Evolutionary conservation across 192 early-diverging fungal species (phyloP).

Genomic region (Backusella australiensis): DNA sequence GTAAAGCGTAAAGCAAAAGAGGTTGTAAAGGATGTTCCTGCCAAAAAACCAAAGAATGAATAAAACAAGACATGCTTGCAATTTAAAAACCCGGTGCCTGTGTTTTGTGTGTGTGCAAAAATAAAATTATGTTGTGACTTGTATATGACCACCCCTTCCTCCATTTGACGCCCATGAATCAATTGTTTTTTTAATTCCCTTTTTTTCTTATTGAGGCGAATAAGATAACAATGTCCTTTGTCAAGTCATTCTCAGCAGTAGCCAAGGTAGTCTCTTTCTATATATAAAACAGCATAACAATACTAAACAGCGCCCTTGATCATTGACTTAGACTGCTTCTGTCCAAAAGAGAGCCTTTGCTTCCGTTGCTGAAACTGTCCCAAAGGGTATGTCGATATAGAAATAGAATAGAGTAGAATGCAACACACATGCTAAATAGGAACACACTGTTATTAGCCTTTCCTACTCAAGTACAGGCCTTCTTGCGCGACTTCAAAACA

Average conservation of each 20-base stretch:
- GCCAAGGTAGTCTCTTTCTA: not conserved
- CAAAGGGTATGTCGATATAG: not conserved
- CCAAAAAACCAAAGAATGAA: constrained; percentile 2
- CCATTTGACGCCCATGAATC: not conserved
- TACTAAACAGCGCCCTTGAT: not conserved
- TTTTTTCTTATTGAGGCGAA: not conserved
- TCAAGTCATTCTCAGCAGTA: not conserved
- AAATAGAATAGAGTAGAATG: not conserved
- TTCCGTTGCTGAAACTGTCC: not conserved
- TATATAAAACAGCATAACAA: not conserved
- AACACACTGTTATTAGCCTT: constrained; percentile 17
- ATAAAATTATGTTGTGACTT: not conserved
- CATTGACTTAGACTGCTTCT: not conserved
- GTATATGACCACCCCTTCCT: not conserved
- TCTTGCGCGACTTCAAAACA: constrained; percentile 72
- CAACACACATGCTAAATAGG: not conserved
- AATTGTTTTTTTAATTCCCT: not conserved
- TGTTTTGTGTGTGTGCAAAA: not conserved
- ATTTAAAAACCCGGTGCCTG: not conserved
- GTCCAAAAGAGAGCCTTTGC: constrained; percentile 15
- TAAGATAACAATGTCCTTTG: constrained; percentile 1
- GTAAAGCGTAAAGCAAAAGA: constrained; percentile 43
- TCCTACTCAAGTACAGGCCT: constrained; percentile 62
- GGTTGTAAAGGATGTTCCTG: not conserved
- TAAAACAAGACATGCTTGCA: not conserved